Evolutionary conservation across 345 rosid species (phyloP), one percentile per base, ranked within the genome.

Genomic region (Clarkia xantiana): DNA sequence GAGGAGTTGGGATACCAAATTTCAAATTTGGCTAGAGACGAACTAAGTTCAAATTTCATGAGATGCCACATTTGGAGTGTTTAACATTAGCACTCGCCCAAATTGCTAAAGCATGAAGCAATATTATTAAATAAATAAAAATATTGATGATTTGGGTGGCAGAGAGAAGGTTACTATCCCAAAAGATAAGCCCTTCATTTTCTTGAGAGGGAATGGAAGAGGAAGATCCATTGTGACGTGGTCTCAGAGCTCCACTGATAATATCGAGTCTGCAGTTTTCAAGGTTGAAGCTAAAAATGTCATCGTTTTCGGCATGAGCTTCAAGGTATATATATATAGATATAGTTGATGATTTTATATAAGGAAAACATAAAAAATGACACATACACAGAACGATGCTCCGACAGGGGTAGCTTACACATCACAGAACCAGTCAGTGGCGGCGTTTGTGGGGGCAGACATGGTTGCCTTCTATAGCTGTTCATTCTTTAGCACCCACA

Each of bases 341-440:
- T n/a, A n/a, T n/a, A n/a, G n/a, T n/a, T n/a, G n/a, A n/a, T 47
- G 11, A 16, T 11, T 1, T 47, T 14, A 4, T 14, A 11, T 10
- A 18, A 47, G 13, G 51, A 9, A 42, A 7, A 42, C 2, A 42
- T 42, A 16, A 16, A 42, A 42, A 42, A 42, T 23, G 16, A 20
- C 9, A 38, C 6, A 23, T 19, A 19, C 46, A 54, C 69, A 90
- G 95, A 90, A 90, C 42, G 94, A 81, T 63, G 97, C 95, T 19
- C 95, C 97, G 0, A 59, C 87, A 0, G 97, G 94, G 18, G 59
- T 79, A 55, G 97, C 95, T 22, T 90, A 80, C 56, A 90, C 94
- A 15, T 86, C 97, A 42, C 94, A 90, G 14, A 90, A 90, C 63
- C 97, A 90, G 58, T 86, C 97, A 3, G 96, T 90, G 45, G 95